Percentiles rank a stretch among this genome's conserved stretches.
Conservation (phyloP, 1,139 yeast species). For the Scheffersomyces titani region DNA sequence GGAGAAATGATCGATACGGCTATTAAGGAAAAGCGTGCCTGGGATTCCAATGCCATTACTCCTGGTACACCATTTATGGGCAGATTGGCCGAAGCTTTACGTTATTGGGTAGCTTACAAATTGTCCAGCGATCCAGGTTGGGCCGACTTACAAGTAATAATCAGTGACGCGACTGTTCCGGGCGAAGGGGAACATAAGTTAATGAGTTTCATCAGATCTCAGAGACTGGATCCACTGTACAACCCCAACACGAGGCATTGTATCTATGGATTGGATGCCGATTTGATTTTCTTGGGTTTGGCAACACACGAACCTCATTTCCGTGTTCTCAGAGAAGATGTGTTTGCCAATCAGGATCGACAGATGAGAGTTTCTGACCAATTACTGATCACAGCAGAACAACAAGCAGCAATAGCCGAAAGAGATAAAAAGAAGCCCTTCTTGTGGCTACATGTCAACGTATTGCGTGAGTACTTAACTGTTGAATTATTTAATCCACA, state of each 20-base stretch:
- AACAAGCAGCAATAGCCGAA: slow-evolving; percentile 52
- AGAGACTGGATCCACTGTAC: slow-evolving; percentile 82
- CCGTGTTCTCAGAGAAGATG: slow-evolving; percentile 91
- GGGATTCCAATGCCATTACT: slow-evolving; percentile 97
- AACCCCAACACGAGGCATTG: slow-evolving; percentile 91
- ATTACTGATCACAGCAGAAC: slow-evolving; percentile 61
- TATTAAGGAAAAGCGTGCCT: slow-evolving; percentile 55
- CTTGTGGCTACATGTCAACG: slow-evolving; percentile 89
- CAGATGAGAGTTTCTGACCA: slow-evolving; percentile 53
- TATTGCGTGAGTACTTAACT: slow-evolving; percentile 83
- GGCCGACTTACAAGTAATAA: slow-evolving; percentile 79
- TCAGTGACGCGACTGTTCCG: slow-evolving; percentile 96
- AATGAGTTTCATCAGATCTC: slow-evolving; percentile 88
- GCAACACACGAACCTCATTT: slow-evolving; percentile 98
- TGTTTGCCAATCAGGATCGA: slow-evolving; percentile 68
- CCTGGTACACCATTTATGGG: slow-evolving; percentile 99
- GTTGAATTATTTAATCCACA: slow-evolving; percentile 77
- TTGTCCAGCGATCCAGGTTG: slow-evolving; percentile 87
- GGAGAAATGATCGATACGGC: slow-evolving; percentile 71
- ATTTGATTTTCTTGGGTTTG: slow-evolving; percentile 90
- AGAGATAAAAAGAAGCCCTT: slow-evolving; percentile 79
- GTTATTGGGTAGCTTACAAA: slow-evolving; percentile 90
- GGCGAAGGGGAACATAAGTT: slow-evolving; percentile 99
- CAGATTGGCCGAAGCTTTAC: slow-evolving; percentile 73
- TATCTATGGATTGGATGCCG: slow-evolving; percentile 97